Conservation (phyloP, 495 filamentous ascomycete genomes). For the Sporormia fimetaria region DNA sequence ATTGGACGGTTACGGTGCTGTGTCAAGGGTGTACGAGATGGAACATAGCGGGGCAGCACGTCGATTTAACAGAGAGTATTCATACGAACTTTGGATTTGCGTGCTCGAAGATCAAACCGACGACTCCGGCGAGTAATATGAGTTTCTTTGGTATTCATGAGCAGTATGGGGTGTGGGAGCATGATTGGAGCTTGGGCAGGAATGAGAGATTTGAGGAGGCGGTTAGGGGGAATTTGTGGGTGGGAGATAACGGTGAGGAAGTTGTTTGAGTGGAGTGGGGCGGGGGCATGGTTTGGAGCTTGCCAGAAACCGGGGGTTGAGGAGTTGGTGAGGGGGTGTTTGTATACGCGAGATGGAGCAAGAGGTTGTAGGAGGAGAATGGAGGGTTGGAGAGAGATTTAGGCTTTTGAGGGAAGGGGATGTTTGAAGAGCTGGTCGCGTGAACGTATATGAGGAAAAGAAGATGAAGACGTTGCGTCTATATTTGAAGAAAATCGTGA, state of each 20-base stretch:
- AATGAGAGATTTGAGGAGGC: conserved; percentile 7
- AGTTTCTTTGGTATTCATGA: conserved; percentile 12
- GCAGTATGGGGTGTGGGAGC: conserved; percentile 12
- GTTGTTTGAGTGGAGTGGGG: not conserved
- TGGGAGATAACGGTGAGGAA: not conserved
- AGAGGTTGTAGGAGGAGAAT: not conserved
- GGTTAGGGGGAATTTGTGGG: conserved; percentile 5
- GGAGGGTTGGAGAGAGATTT: too few relatives aligned
- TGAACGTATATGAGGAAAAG: too few relatives aligned
- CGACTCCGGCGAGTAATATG: conserved; percentile 5
- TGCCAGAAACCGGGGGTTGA: too few relatives aligned
- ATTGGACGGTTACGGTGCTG: conserved; percentile 40
- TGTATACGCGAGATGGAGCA: not conserved
- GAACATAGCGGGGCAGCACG: conserved; percentile 6
- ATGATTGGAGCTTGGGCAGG: conserved; percentile 9
- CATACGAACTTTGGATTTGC: conserved; percentile 11
- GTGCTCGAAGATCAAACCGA: conserved; percentile 8
- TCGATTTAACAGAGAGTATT: not conserved
- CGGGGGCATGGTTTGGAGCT: too few relatives aligned
- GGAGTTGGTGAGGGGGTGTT: not conserved
- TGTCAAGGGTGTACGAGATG: conserved; percentile 35
- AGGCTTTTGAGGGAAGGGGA: too few relatives aligned
- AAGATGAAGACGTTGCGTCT: too few relatives aligned
- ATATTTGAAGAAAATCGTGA: too few relatives aligned
- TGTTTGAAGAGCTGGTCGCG: too few relatives aligned